Conservation (phyloP, 176 grass and related monocot species). For the barley (Hordeum vulgare) region DNA sequence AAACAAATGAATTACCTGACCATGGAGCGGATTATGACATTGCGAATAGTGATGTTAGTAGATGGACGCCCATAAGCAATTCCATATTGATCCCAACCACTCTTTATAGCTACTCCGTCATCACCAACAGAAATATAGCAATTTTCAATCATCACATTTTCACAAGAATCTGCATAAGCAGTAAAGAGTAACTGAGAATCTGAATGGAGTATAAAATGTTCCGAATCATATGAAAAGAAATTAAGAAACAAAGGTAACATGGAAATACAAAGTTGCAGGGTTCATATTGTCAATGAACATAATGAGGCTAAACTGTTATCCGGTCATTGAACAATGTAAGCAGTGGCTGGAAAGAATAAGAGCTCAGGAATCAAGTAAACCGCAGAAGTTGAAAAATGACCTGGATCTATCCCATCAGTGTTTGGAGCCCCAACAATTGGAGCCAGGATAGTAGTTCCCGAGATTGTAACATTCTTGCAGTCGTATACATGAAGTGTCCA, state of each 20-base stretch:
- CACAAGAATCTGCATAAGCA: conserved; percentile 69
- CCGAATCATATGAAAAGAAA: neutral
- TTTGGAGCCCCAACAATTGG: conserved; percentile 71
- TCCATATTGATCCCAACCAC: conserved; percentile 94
- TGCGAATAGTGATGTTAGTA: conserved; percentile 62
- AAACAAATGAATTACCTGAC: conserved; percentile 52
- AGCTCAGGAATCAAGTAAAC: neutral
- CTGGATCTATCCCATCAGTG: conserved; percentile 96
- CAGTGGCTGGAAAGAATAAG: neutral
- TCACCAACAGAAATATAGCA: conserved; percentile 92
- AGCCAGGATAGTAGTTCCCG: conserved; percentile 71
- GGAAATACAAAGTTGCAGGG: neutral
- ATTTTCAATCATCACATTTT: conserved; percentile 75
- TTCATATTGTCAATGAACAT: neutral
- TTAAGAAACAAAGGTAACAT: neutral
- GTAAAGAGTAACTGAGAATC: neutral
- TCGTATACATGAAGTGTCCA: conserved; percentile 90
- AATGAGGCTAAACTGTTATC: neutral
- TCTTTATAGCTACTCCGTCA: conserved; percentile 94
- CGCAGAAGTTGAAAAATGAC: conserved; percentile 25
- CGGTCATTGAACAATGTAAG: neutral
- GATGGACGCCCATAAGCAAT: conserved; percentile 85
- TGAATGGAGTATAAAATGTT: neutral
- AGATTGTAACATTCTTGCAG: conserved; percentile 80
- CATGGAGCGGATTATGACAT: conserved; percentile 66